Evolutionary conservation across 129 eudicot genomes (phyloP).

Genomic region (Artemisia argyi): DNA sequence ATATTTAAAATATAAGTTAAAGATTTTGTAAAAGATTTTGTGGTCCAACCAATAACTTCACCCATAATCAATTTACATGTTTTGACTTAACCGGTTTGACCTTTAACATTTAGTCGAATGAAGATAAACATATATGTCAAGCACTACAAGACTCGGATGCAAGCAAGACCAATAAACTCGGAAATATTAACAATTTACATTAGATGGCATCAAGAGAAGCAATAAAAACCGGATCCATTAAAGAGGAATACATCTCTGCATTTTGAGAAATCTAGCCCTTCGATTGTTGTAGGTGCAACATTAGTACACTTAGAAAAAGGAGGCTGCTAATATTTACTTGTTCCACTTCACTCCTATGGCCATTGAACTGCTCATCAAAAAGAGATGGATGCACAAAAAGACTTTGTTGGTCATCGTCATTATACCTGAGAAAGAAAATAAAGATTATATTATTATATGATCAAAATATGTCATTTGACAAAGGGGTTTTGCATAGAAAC

Average conservation of each 20-base stretch:
- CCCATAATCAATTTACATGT: no score
- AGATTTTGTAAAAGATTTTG: no score
- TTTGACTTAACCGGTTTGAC: no score
- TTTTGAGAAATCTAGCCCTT: neutral
- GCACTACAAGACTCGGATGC: constrained; percentile 10
- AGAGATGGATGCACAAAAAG: constrained; percentile 5
- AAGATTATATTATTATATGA: neutral
- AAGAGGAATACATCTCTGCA: constrained; percentile 18
- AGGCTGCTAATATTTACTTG: constrained; percentile 4
- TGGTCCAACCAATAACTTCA: no score
- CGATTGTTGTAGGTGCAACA: constrained; percentile 5
- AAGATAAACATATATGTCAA: no score
- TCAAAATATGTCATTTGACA: neutral
- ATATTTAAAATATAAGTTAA: no score
- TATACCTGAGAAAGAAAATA: constrained; percentile 18
- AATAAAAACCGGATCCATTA: constrained; percentile 10
- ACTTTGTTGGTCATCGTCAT: neutral
- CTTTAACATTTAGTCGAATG: no score
- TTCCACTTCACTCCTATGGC: neutral
- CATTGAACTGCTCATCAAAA: constrained; percentile 10
- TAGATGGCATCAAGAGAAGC: constrained; percentile 28
- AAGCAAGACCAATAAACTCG: constrained; percentile 24
- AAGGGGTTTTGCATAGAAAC: no score
- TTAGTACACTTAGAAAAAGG: neutral
- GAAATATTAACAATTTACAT: constrained; percentile 39